Conservation (phyloP, 768 basidiomycete genomes). For the Paxillus ammoniavirescens region DNA sequence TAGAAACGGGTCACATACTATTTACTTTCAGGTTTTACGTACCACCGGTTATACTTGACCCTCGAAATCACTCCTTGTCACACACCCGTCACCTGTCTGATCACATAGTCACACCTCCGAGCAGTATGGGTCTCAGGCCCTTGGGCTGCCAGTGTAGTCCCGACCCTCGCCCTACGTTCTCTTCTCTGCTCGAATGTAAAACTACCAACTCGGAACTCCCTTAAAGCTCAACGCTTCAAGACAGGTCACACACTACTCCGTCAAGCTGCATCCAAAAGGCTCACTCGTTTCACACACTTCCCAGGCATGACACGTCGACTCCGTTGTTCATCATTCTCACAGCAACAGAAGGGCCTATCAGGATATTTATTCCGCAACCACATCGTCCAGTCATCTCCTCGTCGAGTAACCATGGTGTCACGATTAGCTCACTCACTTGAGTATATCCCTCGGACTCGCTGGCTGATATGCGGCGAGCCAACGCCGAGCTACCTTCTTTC, state of each 20-base stretch:
- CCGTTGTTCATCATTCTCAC: neutral
- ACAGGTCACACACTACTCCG: neutral
- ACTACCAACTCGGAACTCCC: too few relatives aligned
- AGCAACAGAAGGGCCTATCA: neutral
- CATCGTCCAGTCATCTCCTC: neutral
- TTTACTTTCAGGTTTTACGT: constrained; percentile 7
- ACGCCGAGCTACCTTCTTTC: too few relatives aligned
- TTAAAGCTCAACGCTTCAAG: too few relatives aligned
- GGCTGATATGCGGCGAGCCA: neutral
- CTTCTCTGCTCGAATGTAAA: neutral
- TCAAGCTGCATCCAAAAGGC: neutral
- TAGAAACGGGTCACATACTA: constrained; percentile 9
- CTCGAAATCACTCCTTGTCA: too few relatives aligned
- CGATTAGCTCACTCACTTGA: neutral
- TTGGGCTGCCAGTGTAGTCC: too few relatives aligned
- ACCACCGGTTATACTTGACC: neutral
- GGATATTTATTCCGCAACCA: neutral
- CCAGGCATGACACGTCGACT: neutral
- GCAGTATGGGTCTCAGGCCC: too few relatives aligned
- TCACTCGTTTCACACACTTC: neutral
- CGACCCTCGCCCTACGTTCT: neutral
- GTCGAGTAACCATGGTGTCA: neutral
- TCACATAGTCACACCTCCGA: neutral
- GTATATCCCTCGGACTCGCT: neutral
- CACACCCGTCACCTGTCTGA: too few relatives aligned